Evolutionary conservation across 306 rosid genomes (phyloP), one percentile per base, ranked within the genome.

Genomic region (Crotalaria pallida): DNA sequence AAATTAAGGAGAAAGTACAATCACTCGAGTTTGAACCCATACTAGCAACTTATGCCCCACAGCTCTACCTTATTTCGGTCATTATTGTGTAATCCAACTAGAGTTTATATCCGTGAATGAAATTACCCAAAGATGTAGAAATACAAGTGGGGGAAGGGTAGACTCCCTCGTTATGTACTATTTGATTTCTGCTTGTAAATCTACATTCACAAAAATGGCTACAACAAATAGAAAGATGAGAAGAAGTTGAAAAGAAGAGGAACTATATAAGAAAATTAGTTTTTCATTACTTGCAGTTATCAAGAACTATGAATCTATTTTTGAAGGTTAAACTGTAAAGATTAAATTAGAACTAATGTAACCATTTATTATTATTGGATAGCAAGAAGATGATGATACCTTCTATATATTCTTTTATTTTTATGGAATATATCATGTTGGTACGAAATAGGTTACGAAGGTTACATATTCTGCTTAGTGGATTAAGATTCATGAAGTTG

Each of bases 401-500:
- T n/a, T n/a, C n/a, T n/a, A n/a, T n/a, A n/a, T n/a, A n/a, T n/a
- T n/a, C n/a, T 6, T 0, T 18, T 8, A 4, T 24, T 10, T 23
- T 22, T 2, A 10, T 12, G 12, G 18, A 45, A 49, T 44, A 58
- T 17, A 8, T 52, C 3, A 21, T 12, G 50, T 50, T 16, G 38
- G 73, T 55, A 63, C 55, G 77, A 77, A 77, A 67, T 55, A 63
- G 61, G 73, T 33, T 55, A 70, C 21, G 84, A 80, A 80, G 74
- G 71, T 58, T 23, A 65, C 71, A 64, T 58, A 38, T 8, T 73
- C 11, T 41, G 29, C 17, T 1, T 29, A 64, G 78, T 50, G 78
- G 63, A 81, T 65, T 38, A 70, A 22, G 60, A 57, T 24, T 69
- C 44, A 51, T 51, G 72, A 69, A 38, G 72, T 70, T 52, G 67